Evolutionary conservation across 148 eudicot genomes (phyloP).

Genomic region (Rhododendron griersonianum): DNA sequence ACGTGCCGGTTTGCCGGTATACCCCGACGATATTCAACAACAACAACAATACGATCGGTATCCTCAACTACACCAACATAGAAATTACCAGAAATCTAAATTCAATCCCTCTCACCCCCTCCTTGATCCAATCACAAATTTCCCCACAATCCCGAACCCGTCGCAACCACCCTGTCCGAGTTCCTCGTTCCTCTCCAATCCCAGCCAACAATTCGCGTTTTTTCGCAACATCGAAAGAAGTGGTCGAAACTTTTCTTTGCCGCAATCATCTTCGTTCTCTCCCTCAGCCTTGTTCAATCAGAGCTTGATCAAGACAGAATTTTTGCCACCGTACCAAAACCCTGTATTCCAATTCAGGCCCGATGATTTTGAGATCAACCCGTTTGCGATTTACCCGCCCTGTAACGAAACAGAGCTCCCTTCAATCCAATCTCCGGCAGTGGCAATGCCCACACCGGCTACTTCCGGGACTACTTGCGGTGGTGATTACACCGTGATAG

Average conservation of each 20-base stretch:
- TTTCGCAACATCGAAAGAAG: neutral
- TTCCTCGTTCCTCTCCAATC: slow-evolving; percentile 20
- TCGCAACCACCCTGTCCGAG: slow-evolving; percentile 10
- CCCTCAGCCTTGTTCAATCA: neutral
- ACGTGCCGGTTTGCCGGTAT: slow-evolving; percentile 75
- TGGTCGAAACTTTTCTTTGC: neutral
- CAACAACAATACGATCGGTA: slow-evolving; percentile 9
- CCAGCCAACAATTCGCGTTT: slow-evolving; percentile 2
- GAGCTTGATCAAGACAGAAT: neutral
- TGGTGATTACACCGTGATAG: neutral
- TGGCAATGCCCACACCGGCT: neutral
- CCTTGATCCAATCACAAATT: slow-evolving; percentile 23
- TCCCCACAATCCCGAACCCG: slow-evolving; percentile 20
- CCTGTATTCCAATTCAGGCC: neutral
- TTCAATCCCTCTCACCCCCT: slow-evolving; percentile 19
- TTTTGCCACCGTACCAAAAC: neutral
- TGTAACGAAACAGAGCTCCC: slow-evolving; percentile 50
- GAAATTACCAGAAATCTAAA: slow-evolving; percentile 5
- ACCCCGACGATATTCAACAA: slow-evolving; percentile 39
- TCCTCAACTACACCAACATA: neutral
- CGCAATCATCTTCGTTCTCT: neutral
- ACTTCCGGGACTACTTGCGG: slow-evolving; percentile 17
- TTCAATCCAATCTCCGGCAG: slow-evolving; percentile 56
- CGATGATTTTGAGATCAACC: neutral
- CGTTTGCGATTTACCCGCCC: neutral